Conservation (phyloP, 2,329 filamentous ascomycete genomes). For the Akanthomyces dipterigenus region DNA sequence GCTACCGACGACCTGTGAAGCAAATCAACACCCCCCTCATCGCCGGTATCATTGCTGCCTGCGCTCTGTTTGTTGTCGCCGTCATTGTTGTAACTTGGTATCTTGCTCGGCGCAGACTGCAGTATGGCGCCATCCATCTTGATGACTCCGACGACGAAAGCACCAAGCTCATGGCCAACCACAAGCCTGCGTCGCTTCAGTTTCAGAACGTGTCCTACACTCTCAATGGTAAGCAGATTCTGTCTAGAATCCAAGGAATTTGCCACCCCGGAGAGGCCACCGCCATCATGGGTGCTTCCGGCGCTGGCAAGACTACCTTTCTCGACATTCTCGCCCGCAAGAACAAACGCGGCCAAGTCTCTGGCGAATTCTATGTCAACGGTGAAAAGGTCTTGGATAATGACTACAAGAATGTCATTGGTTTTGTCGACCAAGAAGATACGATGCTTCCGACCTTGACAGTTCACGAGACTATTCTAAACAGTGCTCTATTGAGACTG, state of each 20-base stretch:
- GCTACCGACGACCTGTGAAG: conserved; percentile 57
- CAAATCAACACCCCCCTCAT: conserved; percentile 60
- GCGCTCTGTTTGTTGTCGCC: conserved; percentile 80
- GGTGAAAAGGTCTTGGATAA: conserved; percentile 79
- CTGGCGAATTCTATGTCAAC: conserved; percentile 85
- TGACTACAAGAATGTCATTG: conserved; percentile 86
- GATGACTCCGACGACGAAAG: conserved; percentile 88
- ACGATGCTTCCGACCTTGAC: conserved; percentile 94
- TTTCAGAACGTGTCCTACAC: conserved; percentile 85
- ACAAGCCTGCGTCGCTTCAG: conserved; percentile 81
- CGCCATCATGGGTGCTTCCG: conserved; percentile 97
- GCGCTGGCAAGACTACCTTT: conserved; percentile 95
- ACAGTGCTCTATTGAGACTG: conserved; percentile 84
- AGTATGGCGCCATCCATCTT: conserved; percentile 68
- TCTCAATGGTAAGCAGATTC: conserved; percentile 81
- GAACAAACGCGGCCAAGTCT: conserved; percentile 79
- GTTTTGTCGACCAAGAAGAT: conserved; percentile 97
- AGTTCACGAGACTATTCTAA: conserved; percentile 95
- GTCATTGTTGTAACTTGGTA: conserved; percentile 83
- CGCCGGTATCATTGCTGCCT: conserved; percentile 82
- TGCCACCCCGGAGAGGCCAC: conserved; percentile 94
- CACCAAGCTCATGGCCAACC: conserved; percentile 79
- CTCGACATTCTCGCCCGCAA: conserved; percentile 93
- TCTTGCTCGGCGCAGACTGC: conserved; percentile 65
- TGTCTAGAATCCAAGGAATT: conserved; percentile 72